A percentile compares a stretch with the other conserved stretches of the same genome.
Evolutionary conservation across 306 rosid genomes (phyloP).

Genomic region (Cotoneaster glaucophyllus): DNA sequence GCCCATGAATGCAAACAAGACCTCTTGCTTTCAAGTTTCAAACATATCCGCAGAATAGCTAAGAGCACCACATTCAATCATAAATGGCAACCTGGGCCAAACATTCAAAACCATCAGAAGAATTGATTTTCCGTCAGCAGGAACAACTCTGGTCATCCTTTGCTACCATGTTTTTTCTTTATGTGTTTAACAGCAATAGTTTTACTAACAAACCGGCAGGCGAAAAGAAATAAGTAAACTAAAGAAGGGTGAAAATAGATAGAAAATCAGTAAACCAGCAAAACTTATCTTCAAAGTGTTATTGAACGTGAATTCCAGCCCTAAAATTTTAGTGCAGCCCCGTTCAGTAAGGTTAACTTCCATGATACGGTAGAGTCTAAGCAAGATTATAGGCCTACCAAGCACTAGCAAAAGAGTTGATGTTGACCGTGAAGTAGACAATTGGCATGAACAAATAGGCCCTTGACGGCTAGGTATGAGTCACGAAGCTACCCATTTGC

Average conservation of each 20-base stretch:
- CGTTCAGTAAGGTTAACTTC: background rate
- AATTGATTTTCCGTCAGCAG: background rate
- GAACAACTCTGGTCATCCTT: background rate
- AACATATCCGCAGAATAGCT: constrained; percentile 14
- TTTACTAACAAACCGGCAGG: background rate
- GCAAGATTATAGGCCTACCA: constrained; percentile 5
- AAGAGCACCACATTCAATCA: constrained; percentile 13
- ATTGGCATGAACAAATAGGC: background rate
- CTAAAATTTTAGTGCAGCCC: background rate
- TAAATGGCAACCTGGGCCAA: constrained; percentile 22
- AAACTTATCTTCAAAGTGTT: no score
- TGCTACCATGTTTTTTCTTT: background rate
- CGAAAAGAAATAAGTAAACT: background rate
- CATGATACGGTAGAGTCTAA: constrained; percentile 1
- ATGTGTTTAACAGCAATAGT: background rate
- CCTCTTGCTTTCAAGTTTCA: constrained; percentile 16
- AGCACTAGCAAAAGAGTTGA: background rate
- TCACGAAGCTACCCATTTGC: constrained; percentile 30
- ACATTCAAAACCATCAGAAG: constrained; percentile 6
- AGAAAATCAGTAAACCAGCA: background rate
- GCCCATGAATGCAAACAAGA: constrained; percentile 16
- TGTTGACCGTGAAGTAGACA: background rate
- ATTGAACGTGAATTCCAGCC: background rate
- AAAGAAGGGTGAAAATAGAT: background rate
- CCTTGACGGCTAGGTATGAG: constrained; percentile 25